Base-by-base conservation (phyloP, 2,329 filamentous ascomycete genomes). In the Aspergillus brunneoviolaceus region DNA sequence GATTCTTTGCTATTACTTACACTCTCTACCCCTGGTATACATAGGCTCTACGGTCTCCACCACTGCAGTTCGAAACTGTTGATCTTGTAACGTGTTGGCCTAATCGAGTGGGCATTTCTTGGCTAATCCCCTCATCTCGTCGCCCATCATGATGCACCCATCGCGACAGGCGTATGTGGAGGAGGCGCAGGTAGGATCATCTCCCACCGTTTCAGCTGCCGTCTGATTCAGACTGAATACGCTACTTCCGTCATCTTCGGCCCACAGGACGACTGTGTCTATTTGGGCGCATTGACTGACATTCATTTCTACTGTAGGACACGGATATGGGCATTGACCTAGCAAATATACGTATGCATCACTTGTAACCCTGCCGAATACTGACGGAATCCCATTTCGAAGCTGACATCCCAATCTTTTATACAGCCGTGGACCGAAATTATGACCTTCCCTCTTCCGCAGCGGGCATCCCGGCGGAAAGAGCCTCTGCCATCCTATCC, bases 91-190 rank as follows among this genome's bases (percentile, higher is more conserved):
- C 29, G 60, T 23, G 25, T 19, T 31, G 10, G 33, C 27, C 48
- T 23, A 25, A 19, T 31, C 19, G 48, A 59, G 45, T 31, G 29
- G 39, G 16, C 16, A 19, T 19, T 19, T 45, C 39, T 58, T 51
- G 31, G 39, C 31, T 21, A 47, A 49, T 19, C 35, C 49, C 49
- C 35, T 51, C 19, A 16, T 47, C 60, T 55, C 42, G 25, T 14
- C 54, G 57, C 60, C 63, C 69, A 77, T 72, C 73, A 84, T 79
- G 74, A 84, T 96, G 81, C 94, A 97, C 81, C 94, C 94, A 60
- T 87, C 94, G 75, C 87, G 95, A 66, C 89, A 94, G 78, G 94
- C 94, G 48, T 97, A 96, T 77, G 92, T 98, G 65, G 94, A 98
- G 82, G 94, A 97, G 72, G 77, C 83, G 56, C 84, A 89, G 81